Evolutionary conservation across 176 grass and related monocot species (phyloP).

Genomic region (Eleusine indica): DNA sequence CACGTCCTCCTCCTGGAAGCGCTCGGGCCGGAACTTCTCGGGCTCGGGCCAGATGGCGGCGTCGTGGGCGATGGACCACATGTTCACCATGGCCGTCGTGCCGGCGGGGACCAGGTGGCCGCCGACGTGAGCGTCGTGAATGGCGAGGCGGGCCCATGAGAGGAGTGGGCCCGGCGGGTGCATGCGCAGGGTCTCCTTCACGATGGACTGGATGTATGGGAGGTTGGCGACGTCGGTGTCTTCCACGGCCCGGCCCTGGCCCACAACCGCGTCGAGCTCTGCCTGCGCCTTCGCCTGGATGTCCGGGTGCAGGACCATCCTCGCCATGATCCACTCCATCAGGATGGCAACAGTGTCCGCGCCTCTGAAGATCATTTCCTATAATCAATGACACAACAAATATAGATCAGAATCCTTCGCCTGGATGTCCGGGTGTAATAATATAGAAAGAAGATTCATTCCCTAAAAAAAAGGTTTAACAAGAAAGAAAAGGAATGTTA

Average conservation of each 20-base stretch:
- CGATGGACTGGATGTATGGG: conserved; percentile 58
- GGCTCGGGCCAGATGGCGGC: conserved; percentile 52
- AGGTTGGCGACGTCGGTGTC: conserved; percentile 51
- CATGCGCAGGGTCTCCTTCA: conserved; percentile 72
- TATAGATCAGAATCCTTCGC: too few relatives aligned
- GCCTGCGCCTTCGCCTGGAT: conserved; percentile 59
- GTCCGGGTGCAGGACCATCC: conserved; percentile 65
- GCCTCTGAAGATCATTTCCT: conserved; percentile 86
- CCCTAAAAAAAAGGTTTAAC: too few relatives aligned
- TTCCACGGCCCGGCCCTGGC: conserved; percentile 28
- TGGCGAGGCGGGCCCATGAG: conserved; percentile 72
- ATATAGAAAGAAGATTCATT: too few relatives aligned
- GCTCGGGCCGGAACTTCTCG: conserved; percentile 45
- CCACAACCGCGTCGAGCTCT: conserved; percentile 53
- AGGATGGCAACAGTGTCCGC: conserved; percentile 68
- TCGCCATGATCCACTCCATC: conserved; percentile 75
- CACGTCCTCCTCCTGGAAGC: conserved; percentile 58
- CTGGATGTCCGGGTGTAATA: too few relatives aligned
- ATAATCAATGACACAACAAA: background rate
- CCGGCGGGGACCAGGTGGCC: conserved; percentile 42
- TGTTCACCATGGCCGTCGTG: conserved; percentile 83
- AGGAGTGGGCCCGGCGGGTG: conserved; percentile 76
- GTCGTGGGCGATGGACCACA: conserved; percentile 71
- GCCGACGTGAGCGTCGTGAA: conserved; percentile 52
- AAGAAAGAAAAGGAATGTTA: too few relatives aligned